Percentiles rank a stretch among this genome's conserved stretches.
phyloP scores from a whole-genome alignment of 148 eudicot genomes.

The Rhododendron molle region DNA sequence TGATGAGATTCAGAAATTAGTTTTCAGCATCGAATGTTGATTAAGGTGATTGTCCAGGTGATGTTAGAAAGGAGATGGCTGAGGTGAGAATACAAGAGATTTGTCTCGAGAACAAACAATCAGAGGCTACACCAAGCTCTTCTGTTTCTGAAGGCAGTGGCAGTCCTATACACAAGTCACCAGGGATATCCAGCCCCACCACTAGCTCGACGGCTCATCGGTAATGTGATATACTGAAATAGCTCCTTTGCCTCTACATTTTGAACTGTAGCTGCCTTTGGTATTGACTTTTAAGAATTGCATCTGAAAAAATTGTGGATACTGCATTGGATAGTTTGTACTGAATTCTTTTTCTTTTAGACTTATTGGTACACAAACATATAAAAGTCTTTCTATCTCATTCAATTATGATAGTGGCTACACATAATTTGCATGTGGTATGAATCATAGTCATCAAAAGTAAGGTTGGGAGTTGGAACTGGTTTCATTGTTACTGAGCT shows the following conservation, averaged over 20 bases:
- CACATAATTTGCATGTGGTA: not conserved
- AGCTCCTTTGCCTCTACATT: not conserved
- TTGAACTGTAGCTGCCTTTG: not conserved
- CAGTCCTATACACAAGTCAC: conserved; percentile 59
- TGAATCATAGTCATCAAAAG: not conserved
- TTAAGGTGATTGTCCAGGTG: conserved; percentile 23
- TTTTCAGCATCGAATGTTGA: conserved; percentile 7
- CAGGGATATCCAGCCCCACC: conserved; percentile 60
- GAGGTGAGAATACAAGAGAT: conserved; percentile 44
- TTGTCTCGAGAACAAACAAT: conserved; percentile 78
- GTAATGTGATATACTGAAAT: conserved; percentile 31
- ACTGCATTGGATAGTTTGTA: not conserved
- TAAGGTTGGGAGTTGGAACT: not conserved
- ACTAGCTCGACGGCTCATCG: conserved; percentile 57
- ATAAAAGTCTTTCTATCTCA: not conserved
- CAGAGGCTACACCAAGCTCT: conserved; percentile 67
- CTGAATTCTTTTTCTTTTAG: not conserved
- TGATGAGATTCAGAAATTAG: not conserved
- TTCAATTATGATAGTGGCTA: not conserved
- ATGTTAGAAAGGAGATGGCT: conserved; percentile 40
- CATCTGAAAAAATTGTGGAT: not conserved
- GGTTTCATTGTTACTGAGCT: not conserved
- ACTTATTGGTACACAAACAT: not conserved
- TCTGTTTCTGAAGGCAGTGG: conserved; percentile 68
- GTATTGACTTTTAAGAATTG: not conserved